phyloP scores from a whole-genome alignment of 495 filamentous ascomycete species.

The Annulohypoxylon bovei region DNA sequence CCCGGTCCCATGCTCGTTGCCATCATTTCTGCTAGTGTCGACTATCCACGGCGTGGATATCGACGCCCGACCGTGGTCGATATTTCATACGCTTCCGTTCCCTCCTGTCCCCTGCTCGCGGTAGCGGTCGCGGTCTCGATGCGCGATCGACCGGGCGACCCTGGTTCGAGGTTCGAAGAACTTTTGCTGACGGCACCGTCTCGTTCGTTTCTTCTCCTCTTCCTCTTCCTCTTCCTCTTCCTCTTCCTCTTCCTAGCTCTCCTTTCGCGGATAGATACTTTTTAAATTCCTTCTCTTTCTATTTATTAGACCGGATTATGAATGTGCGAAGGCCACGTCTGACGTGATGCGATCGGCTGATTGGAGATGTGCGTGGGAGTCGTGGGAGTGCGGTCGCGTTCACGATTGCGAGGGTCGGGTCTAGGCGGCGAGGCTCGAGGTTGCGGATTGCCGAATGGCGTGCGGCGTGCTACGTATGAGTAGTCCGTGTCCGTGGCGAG shows the following conservation, averaged over 20 bases:
- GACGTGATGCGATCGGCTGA: constrained; percentile 28
- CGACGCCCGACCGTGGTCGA: constrained; percentile 48
- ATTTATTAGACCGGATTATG: not conserved
- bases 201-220: not conserved
- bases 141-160: constrained; percentile 30
- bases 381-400: constrained; percentile 8
- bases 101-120: not conserved
- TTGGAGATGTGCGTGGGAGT: constrained; percentile 1
- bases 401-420: constrained; percentile 10
- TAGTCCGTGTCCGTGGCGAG: not conserved
- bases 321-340: constrained; percentile 3
- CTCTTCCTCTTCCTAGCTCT: not conserved
- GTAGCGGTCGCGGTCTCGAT: constrained; percentile 20
- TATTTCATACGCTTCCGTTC: constrained; percentile 57
- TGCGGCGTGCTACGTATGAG: constrained; percentile 24
- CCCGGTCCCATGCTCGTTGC: constrained; percentile 71
- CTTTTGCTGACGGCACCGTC: constrained; percentile 8
- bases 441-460: constrained; percentile 17
- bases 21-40: constrained; percentile 65
- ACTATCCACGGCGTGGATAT: constrained; percentile 63
- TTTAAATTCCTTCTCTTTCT: constrained; percentile 10
- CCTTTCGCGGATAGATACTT: not conserved
- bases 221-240: not conserved
- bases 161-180: not conserved
- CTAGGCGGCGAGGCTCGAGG: constrained; percentile 18